Evolutionary conservation across 805 yeast species (phyloP), one percentile per base, ranked within the genome.

Genomic region (Metschnikowia hibisci): DNA sequence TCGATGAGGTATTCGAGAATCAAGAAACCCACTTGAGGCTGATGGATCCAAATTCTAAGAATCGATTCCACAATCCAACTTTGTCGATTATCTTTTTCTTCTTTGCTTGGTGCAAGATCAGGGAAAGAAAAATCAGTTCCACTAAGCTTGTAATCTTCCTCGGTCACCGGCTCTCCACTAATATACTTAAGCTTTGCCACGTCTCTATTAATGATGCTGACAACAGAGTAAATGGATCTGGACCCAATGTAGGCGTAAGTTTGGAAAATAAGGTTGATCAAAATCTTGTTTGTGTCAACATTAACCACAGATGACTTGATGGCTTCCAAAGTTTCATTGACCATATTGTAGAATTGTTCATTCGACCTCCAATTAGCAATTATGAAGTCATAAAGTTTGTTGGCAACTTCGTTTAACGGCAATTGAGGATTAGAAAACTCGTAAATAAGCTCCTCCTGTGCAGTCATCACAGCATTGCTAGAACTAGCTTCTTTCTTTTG

Each of bases 161-260:
- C 61, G 8, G 55, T 53, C 20, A 69, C 60, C 13, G 53, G 43
- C 22, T 56, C 50, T 2, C 74, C 74, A 43, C 66, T 58, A 41
- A 67, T 50, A 50, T 51, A 67, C 51, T 63, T 67, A 51, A 70
- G 57, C 51, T 70, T 70, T 39, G 58, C 63, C 31, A 69, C 52
- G 45, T 70, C 76, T 43, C 76, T 61, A 29, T 65, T 57, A 36
- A 70, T 51, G 22, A 70, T 62, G 47, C 69, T 63, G 11, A 70
- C 72, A 26, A 68, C 71, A 1, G 76, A 70, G 51, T 68, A 87
- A 33, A 90, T 74, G 0, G 97, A 90, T 58, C 97, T 77, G 36
- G 88, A 83, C 11, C 98, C 97, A 45, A 88, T 82, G 52, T 82
- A 82, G 35, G 91, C 84, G 40, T 87, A 73, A 0, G 84, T 72